Evolutionary conservation across 2,329 filamentous ascomycete genomes (phyloP).

Genomic region (Arachnomyces sp.): DNA sequence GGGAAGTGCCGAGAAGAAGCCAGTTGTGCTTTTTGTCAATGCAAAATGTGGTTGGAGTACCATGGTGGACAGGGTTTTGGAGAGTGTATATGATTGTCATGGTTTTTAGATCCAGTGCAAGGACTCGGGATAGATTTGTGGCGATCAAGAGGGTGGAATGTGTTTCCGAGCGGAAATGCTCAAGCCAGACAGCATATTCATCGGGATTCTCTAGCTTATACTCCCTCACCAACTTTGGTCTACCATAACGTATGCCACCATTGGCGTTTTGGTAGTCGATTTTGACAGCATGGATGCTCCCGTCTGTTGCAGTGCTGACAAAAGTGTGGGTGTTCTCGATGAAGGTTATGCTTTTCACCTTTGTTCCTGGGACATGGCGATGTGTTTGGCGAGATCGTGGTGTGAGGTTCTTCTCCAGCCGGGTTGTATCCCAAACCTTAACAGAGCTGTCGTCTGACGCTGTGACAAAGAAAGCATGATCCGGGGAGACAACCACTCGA

Average conservation of each 20-base stretch:
- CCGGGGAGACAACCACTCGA: slow-evolving; percentile 72
- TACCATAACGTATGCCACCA: slow-evolving; percentile 65
- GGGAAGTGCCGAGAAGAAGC: slow-evolving; percentile 84
- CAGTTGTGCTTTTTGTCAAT: slow-evolving; percentile 80
- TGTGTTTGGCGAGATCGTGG: slow-evolving; percentile 83
- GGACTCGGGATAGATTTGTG: slow-evolving; percentile 74
- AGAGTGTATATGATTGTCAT: slow-evolving; percentile 77
- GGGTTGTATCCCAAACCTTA: slow-evolving; percentile 85
- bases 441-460: slow-evolving; percentile 85
- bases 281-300: slow-evolving; percentile 81
- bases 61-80: slow-evolving; percentile 84
- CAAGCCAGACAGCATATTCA: slow-evolving; percentile 81
- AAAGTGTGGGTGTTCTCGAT: slow-evolving; percentile 93
- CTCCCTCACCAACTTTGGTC: slow-evolving; percentile 66
- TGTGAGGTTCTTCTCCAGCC: slow-evolving; percentile 84
- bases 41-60: slow-evolving; percentile 84
- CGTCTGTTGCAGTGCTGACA: slow-evolving; percentile 81
- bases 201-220: slow-evolving; percentile 59
- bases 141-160: slow-evolving; percentile 78
- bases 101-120: slow-evolving; percentile 77
- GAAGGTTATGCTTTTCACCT: slow-evolving; percentile 77
- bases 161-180: slow-evolving; percentile 79
- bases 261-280: slow-evolving; percentile 58
- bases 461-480: slow-evolving; percentile 91
- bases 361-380: slow-evolving; percentile 61